These are phyloP conservation scores for Blastocystis sp. DNA, from an alignment of 352 stramenopile genomes.

Conservation along the genomic window DNA sequence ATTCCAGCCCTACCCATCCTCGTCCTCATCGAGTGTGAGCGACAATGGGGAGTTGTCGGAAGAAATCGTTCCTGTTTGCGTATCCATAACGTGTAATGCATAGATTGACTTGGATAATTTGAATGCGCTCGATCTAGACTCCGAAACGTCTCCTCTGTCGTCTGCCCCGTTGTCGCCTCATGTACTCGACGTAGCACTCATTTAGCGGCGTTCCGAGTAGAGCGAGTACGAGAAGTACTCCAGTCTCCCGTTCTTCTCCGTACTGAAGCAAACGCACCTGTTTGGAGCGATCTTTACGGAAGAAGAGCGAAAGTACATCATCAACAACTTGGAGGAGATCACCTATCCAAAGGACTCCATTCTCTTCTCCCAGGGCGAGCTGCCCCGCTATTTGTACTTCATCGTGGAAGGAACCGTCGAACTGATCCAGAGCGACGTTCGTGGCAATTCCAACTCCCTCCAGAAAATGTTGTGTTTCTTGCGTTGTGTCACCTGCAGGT, in stretches of 20 bases:
- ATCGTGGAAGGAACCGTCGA: conserved; percentile 60
- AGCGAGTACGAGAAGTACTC: conserved; percentile 40
- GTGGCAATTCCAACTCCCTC: conserved; percentile 44
- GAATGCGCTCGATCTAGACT: conserved; percentile 49
- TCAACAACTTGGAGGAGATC: conserved; percentile 35
- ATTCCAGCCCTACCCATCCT: conserved; percentile 62
- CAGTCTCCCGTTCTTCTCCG: conserved; percentile 33
- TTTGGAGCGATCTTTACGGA: conserved; percentile 46
- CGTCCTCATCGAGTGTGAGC: conserved; percentile 18
- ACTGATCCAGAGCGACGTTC: conserved; percentile 44
- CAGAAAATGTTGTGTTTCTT: not conserved
- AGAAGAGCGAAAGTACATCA: conserved; percentile 29
- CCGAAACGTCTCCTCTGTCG: conserved; percentile 7
- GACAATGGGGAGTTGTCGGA: conserved; percentile 58
- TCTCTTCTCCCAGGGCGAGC: conserved; percentile 59
- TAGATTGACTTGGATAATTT: conserved; percentile 66
- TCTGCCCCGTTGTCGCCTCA: conserved; percentile 29
- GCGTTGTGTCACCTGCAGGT: not conserved
- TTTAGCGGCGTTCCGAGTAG: not conserved
- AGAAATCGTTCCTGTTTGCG: conserved; percentile 49
- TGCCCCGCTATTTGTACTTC: conserved; percentile 32
- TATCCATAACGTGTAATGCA: not conserved
- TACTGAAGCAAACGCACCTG: conserved; percentile 51
- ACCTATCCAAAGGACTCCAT: conserved; percentile 45
- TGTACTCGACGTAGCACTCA: not conserved